Evolutionary conservation across 2,329 filamentous ascomycete species (phyloP).

Genomic region (Coniella vitis): DNA sequence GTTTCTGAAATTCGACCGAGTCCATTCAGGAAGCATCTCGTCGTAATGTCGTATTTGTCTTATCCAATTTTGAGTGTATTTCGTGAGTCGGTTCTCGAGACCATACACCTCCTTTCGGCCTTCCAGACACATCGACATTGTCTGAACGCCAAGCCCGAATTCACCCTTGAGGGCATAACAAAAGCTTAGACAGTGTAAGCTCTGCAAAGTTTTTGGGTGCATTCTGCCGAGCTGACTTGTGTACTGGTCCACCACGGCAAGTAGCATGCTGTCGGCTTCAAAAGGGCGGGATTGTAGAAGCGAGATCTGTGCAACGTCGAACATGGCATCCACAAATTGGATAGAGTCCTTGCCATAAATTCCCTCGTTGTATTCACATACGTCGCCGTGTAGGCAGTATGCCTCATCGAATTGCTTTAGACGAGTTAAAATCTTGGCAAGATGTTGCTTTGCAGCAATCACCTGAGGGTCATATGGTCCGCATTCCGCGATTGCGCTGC

Average conservation of each 20-base stretch:
- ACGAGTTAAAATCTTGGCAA: background rate
- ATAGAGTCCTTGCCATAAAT: background rate
- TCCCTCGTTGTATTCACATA: background rate
- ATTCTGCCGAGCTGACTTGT: background rate
- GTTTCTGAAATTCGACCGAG: background rate
- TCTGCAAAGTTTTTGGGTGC: background rate
- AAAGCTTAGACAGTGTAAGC: background rate
- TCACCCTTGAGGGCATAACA: background rate
- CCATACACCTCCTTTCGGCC: background rate
- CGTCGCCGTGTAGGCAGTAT: background rate
- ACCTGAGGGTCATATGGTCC: background rate
- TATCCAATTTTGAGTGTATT: background rate
- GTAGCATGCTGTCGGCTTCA: background rate
- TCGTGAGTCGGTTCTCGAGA: background rate
- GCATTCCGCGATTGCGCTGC: background rate
- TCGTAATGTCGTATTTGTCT: background rate
- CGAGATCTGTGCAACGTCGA: background rate
- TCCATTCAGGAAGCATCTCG: background rate
- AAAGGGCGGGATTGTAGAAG: background rate
- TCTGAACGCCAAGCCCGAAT: background rate
- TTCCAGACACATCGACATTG: background rate
- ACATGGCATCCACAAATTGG: background rate
- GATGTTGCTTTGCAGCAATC: background rate
- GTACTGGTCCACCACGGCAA: background rate
- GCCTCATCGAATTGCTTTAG: background rate